Base-by-base conservation (phyloP, 768 basidiomycete genomes). In the Asterophora lycoperdoides region DNA sequence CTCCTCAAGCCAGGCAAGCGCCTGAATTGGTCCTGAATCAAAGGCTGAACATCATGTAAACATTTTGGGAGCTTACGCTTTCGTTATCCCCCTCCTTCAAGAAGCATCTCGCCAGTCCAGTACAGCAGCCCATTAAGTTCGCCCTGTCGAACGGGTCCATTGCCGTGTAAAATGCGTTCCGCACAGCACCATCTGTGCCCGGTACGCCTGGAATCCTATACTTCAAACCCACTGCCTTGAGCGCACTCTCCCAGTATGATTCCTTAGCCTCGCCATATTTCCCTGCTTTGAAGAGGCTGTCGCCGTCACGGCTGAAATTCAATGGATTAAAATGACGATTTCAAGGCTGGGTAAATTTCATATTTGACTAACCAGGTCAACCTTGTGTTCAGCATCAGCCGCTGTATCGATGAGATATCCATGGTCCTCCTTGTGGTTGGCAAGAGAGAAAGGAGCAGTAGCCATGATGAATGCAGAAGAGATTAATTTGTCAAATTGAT, bases 1-100 rank as follows among this genome's bases (percentile, higher is more conserved):
- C 52, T 70, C 66, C 15, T 62, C 57, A 3, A 60, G 32, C 65
- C 65, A 70, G 14, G 56, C 54, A 13, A 70, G 43, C 2, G 66
- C 65, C 67, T 68, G 35, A 57, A 57, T 57, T 19, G 13, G 23
- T 11, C 10, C 2, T 17, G 19, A 34, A 15, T 17, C 11, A 32
- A n/a, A n/a, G 30, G 34, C 26, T 53, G 15, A 52, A 5, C 5
- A 39, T 38, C 11, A 44, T 20, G 15, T 44, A 28, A 35, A 35
- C 28, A n/a, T 30, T n/a, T 8, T 26, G 18, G n/a, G 41, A 37
- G 26, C 53, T 28, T 13, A 50, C 45, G 37, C 43, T 55, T 35
- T 49, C 49, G 6, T 42, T 35, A 23, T 56, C 53, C 6, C 43
- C 47, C 34, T 60, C 59, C 17, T 45, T 49, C n/a, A 55, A 18